Conservation (phyloP, 1,284 basidiomycete genomes). For the Sphagnurus paluster region DNA sequence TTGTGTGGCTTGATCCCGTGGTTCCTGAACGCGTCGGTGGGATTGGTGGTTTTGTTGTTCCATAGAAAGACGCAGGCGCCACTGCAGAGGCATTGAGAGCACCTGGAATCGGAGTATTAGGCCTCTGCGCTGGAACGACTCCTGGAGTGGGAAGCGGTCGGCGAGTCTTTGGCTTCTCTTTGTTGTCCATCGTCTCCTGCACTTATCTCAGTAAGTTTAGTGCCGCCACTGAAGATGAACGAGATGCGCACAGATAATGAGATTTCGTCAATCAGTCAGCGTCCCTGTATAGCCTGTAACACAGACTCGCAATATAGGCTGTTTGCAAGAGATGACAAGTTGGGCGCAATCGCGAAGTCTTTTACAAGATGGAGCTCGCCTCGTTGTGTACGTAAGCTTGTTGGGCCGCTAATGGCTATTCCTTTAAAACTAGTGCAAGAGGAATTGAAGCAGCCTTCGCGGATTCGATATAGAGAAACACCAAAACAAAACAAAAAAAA, state of each 20-base stretch:
- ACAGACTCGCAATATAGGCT: no score
- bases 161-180: constrained; percentile 36
- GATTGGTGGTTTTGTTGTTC: constrained; percentile 29
- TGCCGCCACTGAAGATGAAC: constrained; percentile 3
- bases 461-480: no score
- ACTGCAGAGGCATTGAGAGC: constrained; percentile 25
- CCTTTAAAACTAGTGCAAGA: no score
- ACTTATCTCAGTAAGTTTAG: neutral
- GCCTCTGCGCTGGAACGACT: constrained; percentile 33
- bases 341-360: no score
- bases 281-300: no score
- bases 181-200: constrained; percentile 34
- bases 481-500: no score
- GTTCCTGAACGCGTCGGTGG: constrained; percentile 36
- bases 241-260: constrained; percentile 7
- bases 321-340: neutral
- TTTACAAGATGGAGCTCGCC: no score
- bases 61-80: constrained; percentile 38
- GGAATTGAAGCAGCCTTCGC: no score
- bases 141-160: constrained; percentile 42
- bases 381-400: no score
- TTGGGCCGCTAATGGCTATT: no score
- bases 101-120: constrained; percentile 38
- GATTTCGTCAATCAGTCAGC: no score
- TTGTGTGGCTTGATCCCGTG: constrained; percentile 42